These are phyloP conservation scores for Camillea tinctor DNA, from an alignment of 2,329 filamentous ascomycete genomes.

Conservation along the genomic window DNA sequence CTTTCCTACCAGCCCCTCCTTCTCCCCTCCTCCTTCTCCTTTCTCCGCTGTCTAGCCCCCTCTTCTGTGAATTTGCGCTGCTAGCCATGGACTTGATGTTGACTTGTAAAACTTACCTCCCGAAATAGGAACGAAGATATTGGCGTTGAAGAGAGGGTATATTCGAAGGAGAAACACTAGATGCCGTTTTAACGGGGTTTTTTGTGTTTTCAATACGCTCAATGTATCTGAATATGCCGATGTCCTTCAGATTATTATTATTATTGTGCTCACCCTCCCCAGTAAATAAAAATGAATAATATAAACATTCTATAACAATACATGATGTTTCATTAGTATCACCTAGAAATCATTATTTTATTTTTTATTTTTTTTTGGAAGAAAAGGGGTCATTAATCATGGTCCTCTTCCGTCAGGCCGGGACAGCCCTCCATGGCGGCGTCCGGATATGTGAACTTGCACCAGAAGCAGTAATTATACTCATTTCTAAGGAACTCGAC, in stretches of 20 bases:
- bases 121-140: constrained; percentile 34
- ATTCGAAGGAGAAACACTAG: constrained; percentile 23
- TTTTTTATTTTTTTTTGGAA: no score
- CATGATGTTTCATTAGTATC: background rate
- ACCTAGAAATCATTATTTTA: no score
- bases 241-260: background rate
- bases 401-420: constrained; percentile 81
- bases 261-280: no score
- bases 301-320: background rate
- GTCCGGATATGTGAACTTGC: constrained; percentile 79
- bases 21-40: background rate
- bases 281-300: background rate
- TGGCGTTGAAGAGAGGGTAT: constrained; percentile 30
- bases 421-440: constrained; percentile 82
- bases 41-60: no score
- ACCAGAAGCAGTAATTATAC: constrained; percentile 93
- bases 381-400: constrained; percentile 42
- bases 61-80: background rate
- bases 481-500: constrained; percentile 68
- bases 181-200: background rate
- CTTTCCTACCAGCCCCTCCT: background rate
- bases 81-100: background rate
- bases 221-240: no score
- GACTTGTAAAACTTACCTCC: background rate
- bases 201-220: background rate